Conservation (phyloP, 1,139 yeast species). For the Petasospora rhodanensis region DNA sequence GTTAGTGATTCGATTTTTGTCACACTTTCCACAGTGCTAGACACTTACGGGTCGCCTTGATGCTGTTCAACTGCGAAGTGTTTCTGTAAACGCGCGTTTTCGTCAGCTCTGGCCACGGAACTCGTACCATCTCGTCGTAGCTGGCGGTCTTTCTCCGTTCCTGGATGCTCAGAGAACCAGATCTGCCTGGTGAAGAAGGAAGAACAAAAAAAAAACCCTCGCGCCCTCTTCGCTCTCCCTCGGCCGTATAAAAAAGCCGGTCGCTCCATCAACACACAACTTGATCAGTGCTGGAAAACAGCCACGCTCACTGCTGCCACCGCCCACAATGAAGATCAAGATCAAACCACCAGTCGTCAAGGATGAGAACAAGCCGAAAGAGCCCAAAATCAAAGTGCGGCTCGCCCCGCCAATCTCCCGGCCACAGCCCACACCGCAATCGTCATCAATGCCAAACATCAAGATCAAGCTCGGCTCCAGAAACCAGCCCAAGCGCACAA, state of each 20-base stretch:
- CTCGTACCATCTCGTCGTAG: slow-evolving; percentile 12
- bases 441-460: slow-evolving; percentile 8
- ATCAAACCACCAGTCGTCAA: slow-evolving; percentile 1
- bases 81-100: slow-evolving; percentile 6
- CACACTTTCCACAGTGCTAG: no score
- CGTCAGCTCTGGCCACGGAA: slow-evolving; percentile 5
- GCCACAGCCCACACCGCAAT: slow-evolving; percentile 12
- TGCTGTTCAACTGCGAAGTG: slow-evolving; percentile 11
- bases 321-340: slow-evolving; percentile 10
- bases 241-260: no score
- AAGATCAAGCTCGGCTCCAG: slow-evolving; percentile 28
- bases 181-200: no score
- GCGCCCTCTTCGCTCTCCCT: no score
- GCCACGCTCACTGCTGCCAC: background rate
- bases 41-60: no score
- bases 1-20: no score
- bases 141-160: no score
- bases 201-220: no score
- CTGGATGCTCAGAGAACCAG: no score
- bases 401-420: slow-evolving; percentile 4
- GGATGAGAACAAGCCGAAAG: slow-evolving; percentile 5
- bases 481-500: slow-evolving; percentile 2
- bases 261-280: background rate
- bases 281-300: no score
- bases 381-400: slow-evolving; percentile 10